These are phyloP conservation scores for Corynespora cassiicola DNA, from an alignment of 2,329 filamentous ascomycete species.

Conservation along the genomic window DNA sequence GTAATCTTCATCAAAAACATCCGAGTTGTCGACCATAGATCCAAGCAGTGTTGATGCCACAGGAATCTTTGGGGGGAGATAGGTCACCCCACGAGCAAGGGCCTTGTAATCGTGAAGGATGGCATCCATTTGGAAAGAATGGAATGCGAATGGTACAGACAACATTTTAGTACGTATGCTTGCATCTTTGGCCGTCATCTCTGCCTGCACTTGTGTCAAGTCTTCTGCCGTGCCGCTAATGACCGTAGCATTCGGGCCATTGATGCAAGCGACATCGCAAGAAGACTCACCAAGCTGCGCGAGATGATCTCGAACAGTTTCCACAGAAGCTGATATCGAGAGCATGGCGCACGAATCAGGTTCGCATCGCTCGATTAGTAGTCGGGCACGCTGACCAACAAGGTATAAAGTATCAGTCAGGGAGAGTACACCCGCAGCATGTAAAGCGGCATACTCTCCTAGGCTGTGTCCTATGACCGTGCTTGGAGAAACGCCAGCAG, in stretches of 20 bases:
- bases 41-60: conserved; percentile 51
- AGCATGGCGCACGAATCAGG: conserved; percentile 42
- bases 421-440: conserved; percentile 42
- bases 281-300: neutral
- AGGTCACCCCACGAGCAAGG: conserved; percentile 29
- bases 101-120: conserved; percentile 46
- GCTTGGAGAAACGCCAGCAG: conserved; percentile 17
- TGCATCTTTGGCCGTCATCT: conserved; percentile 1
- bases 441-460: conserved; percentile 49
- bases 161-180: conserved; percentile 1
- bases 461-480: conserved; percentile 33
- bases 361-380: conserved; percentile 29
- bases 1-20: conserved; percentile 19
- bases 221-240: conserved; percentile 23
- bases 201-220: neutral
- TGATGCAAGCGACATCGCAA: conserved; percentile 31
- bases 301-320: conserved; percentile 5
- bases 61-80: conserved; percentile 6
- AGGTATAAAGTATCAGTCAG: conserved; percentile 41
- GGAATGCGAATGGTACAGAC: conserved; percentile 13
- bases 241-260: conserved; percentile 32
- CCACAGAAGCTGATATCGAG: conserved; percentile 4
- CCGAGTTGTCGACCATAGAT: conserved; percentile 51
- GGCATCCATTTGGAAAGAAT: conserved; percentile 41
- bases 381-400: conserved; percentile 39